phyloP scores from a whole-genome alignment of 805 yeast species.

The Wickerhamomyces subpelliculosus region DNA sequence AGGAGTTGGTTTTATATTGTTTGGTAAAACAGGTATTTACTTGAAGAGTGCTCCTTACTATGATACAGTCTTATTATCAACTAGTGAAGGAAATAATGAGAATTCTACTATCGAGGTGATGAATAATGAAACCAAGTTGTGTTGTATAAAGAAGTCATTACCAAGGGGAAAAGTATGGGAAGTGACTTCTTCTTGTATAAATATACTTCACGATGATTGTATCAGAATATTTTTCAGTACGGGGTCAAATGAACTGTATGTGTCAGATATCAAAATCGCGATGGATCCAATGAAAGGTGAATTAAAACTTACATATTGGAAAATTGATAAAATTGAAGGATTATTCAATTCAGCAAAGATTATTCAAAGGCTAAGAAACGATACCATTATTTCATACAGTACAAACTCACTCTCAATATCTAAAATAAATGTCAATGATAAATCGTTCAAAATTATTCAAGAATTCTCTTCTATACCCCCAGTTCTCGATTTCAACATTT shows the following conservation, averaged over 20 bases:
- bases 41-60: neutral
- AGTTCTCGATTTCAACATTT: slow-evolving; percentile 16
- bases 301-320: slow-evolving; percentile 8
- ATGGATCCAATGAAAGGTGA: slow-evolving; percentile 1
- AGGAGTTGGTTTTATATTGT: slow-evolving; percentile 9
- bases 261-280: slow-evolving; percentile 3
- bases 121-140: neutral
- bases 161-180: slow-evolving; percentile 2
- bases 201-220: neutral
- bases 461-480: slow-evolving; percentile 8
- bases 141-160: slow-evolving; percentile 3
- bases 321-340: slow-evolving; percentile 2
- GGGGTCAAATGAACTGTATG: slow-evolving; percentile 2
- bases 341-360: neutral
- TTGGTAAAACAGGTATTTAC: slow-evolving; percentile 8
- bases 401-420: slow-evolving; percentile 3
- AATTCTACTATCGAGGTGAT: neutral
- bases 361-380: no score
- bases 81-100: neutral
- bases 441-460: neutral
- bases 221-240: slow-evolving; percentile 6
- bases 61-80: neutral
- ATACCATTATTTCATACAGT: slow-evolving; percentile 6
- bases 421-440: neutral
- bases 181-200: slow-evolving; percentile 4